Conservation (phyloP, 257 asterid genomes). For the Solanum chiquidenum region DNA sequence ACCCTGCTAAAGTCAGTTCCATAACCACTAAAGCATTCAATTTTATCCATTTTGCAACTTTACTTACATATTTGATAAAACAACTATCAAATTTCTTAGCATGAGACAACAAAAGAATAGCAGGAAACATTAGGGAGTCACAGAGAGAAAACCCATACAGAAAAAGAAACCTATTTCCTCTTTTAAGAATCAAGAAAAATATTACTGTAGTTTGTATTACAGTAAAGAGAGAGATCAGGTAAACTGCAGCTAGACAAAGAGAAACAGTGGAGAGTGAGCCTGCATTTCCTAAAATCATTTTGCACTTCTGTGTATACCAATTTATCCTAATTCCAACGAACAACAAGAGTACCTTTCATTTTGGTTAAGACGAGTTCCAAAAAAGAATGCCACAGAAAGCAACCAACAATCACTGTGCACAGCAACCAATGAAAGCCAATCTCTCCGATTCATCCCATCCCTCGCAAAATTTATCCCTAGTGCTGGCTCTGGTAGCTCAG, state of each 20-base stretch:
- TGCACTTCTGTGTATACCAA: background rate
- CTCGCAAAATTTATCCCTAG: slow-evolving; percentile 90
- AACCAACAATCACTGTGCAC: slow-evolving; percentile 96
- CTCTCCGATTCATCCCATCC: slow-evolving; percentile 84
- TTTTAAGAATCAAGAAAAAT: background rate
- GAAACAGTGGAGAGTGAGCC: background rate
- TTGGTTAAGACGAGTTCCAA: slow-evolving; percentile 81
- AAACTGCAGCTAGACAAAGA: background rate
- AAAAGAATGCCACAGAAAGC: slow-evolving; percentile 85
- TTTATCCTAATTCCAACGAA: background rate
- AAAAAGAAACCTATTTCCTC: background rate
- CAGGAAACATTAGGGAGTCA: background rate
- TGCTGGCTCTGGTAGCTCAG: slow-evolving; percentile 96
- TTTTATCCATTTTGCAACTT: background rate
- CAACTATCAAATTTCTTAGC: background rate
- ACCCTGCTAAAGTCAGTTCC: background rate
- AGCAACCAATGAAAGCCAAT: slow-evolving; percentile 89
- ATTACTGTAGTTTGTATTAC: background rate
- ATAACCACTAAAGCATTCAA: background rate
- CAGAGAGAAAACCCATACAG: background rate
- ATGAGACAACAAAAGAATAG: background rate
- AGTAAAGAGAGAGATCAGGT: background rate
- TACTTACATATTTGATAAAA: background rate
- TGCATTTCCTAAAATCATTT: background rate
- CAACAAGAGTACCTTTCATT: slow-evolving; percentile 49